These are phyloP conservation scores for Sugiyamaella chiloensis DNA, from an alignment of 805 yeast species.

Conservation along the genomic window DNA sequence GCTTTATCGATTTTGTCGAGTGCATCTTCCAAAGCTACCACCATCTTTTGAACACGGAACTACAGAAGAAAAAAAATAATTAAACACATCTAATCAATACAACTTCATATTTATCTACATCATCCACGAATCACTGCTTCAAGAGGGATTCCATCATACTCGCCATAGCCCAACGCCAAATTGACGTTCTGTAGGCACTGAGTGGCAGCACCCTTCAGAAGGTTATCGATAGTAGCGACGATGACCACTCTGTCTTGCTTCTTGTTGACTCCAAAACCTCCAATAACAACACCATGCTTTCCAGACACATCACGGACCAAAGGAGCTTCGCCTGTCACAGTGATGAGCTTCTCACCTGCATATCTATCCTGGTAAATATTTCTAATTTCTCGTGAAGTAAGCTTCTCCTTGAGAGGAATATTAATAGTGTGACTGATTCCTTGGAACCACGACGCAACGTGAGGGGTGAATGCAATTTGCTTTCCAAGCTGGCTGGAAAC, in stretches of 20 bases:
- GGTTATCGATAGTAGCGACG: slow-evolving; percentile 92
- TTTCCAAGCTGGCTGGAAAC: slow-evolving; percentile 75
- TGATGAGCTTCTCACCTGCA: slow-evolving; percentile 79
- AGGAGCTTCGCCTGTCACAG: slow-evolving; percentile 89
- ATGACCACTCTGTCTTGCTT: slow-evolving; percentile 87
- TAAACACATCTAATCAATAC: background rate
- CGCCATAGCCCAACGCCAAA: slow-evolving; percentile 83
- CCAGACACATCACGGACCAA: slow-evolving; percentile 87
- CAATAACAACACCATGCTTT: slow-evolving; percentile 91
- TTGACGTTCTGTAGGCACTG: slow-evolving; percentile 97
- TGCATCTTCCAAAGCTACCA: background rate
- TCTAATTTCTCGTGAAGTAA: slow-evolving; percentile 80
- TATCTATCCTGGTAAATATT: slow-evolving; percentile 84
- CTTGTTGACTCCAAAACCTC: slow-evolving; percentile 92
- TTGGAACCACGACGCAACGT: slow-evolving; percentile 99
- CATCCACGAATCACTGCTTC: slow-evolving; percentile 29
- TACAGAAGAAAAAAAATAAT: background rate
- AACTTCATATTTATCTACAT: background rate
- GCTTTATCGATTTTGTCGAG: slow-evolving; percentile 38
- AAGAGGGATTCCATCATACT: slow-evolving; percentile 88
- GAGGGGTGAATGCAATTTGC: slow-evolving; percentile 88
- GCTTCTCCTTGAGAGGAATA: slow-evolving; percentile 66
- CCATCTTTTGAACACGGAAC: background rate
- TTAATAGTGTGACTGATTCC: slow-evolving; percentile 92
- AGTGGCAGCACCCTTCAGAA: slow-evolving; percentile 97